A percentile compares a stretch with the other conserved stretches of the same genome.
Conservation (phyloP, 768 basidiomycete genomes). For the Leccinum incarnatum region DNA sequence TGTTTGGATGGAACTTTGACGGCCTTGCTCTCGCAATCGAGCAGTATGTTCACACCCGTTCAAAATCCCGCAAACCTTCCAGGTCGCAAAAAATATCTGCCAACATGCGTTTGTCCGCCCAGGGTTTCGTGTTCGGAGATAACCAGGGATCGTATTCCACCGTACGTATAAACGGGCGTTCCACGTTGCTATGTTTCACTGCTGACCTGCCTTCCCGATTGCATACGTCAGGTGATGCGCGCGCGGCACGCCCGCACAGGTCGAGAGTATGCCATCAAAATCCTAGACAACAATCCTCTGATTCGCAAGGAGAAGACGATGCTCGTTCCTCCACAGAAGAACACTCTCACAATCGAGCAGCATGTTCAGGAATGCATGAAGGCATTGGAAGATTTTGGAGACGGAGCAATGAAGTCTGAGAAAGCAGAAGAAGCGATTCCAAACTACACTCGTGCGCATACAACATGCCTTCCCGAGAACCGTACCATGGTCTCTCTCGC, state of each 20-base stretch:
- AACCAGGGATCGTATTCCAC: constrained; percentile 84
- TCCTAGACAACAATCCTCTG: constrained; percentile 81
- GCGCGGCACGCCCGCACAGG: constrained; percentile 53
- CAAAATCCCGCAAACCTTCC: constrained; percentile 39
- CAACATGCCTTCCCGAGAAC: no score
- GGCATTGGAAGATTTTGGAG: no score
- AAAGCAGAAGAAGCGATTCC: no score
- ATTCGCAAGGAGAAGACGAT: constrained; percentile 70
- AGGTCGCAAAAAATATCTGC: constrained; percentile 43
- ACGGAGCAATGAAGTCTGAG: no score
- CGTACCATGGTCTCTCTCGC: no score
- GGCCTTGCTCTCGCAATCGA: no score
- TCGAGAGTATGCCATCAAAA: constrained; percentile 72
- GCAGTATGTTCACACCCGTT: constrained; percentile 19
- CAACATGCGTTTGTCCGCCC: constrained; percentile 43
- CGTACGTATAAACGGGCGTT: constrained; percentile 40
- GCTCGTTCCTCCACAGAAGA: constrained; percentile 75
- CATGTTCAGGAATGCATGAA: no score
- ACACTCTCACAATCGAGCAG: constrained; percentile 44
- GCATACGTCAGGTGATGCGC: constrained; percentile 48
- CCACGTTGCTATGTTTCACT: constrained; percentile 8
- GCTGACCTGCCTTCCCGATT: background rate
- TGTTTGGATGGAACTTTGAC: no score
- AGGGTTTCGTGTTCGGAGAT: constrained; percentile 71
- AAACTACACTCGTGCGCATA: no score